These are phyloP conservation scores for Ceratobasidium sp. DNA, from an alignment of 1,284 basidiomycete genomes.

Conservation along the genomic window DNA sequence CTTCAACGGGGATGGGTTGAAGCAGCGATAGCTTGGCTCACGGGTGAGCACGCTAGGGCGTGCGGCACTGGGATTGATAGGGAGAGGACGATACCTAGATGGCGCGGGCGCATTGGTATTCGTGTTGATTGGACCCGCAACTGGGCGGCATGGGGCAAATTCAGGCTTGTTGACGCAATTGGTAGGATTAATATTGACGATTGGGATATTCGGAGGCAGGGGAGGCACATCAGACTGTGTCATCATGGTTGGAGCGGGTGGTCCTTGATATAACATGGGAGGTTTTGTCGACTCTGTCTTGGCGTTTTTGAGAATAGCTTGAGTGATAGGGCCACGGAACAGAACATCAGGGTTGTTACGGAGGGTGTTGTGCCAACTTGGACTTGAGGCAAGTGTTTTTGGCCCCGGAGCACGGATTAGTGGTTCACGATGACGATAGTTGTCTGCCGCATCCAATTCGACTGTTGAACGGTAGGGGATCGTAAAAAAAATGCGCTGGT, in stretches of 20 bases:
- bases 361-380: neutral
- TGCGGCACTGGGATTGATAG: neutral
- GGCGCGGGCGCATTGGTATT: too few relatives aligned
- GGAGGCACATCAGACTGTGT: neutral
- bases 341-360: slow-evolving; percentile 4
- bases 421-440: too few relatives aligned
- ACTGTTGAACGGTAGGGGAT: neutral
- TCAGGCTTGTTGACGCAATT: too few relatives aligned
- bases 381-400: neutral
- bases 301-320: neutral
- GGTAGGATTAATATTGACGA: neutral
- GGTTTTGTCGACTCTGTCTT: neutral
- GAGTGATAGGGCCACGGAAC: slow-evolving; percentile 2
- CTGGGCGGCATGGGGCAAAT: too few relatives aligned
- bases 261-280: neutral
- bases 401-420: too few relatives aligned
- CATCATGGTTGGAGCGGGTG: neutral
- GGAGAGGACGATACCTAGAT: neutral
- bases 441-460: too few relatives aligned
- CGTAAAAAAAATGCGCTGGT: too few relatives aligned
- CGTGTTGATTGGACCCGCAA: too few relatives aligned
- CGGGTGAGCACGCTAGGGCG: neutral
- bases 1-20: slow-evolving; percentile 13
- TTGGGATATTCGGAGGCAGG: neutral
- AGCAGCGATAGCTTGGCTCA: neutral